Base-by-base conservation (phyloP, 805 yeast genomes). In the Saccharomycopsis sp. region DNA sequence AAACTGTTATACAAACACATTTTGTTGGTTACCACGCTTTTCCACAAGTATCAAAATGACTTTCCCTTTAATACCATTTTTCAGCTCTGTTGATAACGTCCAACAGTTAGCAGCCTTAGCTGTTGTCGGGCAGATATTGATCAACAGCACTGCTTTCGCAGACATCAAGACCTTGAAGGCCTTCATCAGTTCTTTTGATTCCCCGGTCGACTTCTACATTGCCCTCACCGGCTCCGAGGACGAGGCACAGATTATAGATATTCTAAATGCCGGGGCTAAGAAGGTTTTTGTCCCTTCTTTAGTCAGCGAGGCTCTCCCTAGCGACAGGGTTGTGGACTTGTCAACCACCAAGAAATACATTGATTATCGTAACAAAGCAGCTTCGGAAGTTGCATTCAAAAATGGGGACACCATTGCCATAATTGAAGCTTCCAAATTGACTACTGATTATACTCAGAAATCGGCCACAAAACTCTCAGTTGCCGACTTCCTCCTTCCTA, bases 231-330 rank as follows among this genome's bases (percentile, higher is more conserved):
- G 22, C 25, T 60, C 67, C 20, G 53, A 57, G 2, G 58, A 59
- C 3, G 69, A 29, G 38, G 38, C 38, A 5, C 38, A 29, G 38
- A 29, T 74, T 25, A 54, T 84, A 47, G 78, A 74, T 7, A 67
- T 86, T 44, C 75, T 88, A 58, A 87, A 88, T 66, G 75, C 74
- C 55, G 94, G 94, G 52, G 80, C 84, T 14, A 66, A 71, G 24
- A 73, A 75, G 19, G 76, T 79, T 25, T 54, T 70, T 2, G 65
- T 62, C 5, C 54, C 64, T 2, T 68, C 67, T 38, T 1, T 65
- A 66, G 0, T 72, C 67, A 42, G 67, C 79, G 22, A 64, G 73
- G 15, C 72, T 66, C 1, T 70, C 78, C 17, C 87, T 85, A 17
- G 78, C 86, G 47, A 86, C 89, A 47, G 66, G 70, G 9, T 66